Conservation (phyloP, 805 yeast genomes). For the Clavispora santaluciae region DNA sequence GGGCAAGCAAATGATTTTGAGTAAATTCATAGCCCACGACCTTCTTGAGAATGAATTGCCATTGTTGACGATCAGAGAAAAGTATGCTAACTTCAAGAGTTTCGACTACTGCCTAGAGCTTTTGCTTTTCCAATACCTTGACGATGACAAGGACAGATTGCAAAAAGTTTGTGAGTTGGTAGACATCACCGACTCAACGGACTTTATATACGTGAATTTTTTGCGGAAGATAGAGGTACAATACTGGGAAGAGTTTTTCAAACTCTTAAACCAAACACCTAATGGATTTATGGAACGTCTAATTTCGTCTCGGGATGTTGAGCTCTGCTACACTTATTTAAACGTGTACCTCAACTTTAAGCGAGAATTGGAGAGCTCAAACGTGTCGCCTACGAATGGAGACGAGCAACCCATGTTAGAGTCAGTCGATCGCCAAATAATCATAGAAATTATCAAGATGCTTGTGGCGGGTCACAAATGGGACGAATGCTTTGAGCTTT, state of each 20-base stretch:
- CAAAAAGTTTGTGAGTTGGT: conserved; percentile 15
- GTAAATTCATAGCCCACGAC: conserved; percentile 45
- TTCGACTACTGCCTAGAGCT: conserved; percentile 48
- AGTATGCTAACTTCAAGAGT: conserved; percentile 37
- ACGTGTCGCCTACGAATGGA: background rate
- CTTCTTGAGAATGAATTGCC: conserved; percentile 19
- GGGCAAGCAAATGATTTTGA: conserved; percentile 40
- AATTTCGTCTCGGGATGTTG: conserved; percentile 38
- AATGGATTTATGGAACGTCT: conserved; percentile 40
- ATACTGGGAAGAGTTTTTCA: conserved; percentile 50
- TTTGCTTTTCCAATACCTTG: conserved; percentile 39
- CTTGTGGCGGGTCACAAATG: conserved; percentile 38
- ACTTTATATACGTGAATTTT: conserved; percentile 45
- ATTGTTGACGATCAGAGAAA: conserved; percentile 24
- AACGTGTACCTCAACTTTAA: conserved; percentile 50
- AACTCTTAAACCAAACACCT: conserved; percentile 38
- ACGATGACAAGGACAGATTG: conserved; percentile 9
- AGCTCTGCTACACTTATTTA: conserved; percentile 47
- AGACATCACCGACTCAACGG: conserved; percentile 13
- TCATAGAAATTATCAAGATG: conserved; percentile 40
- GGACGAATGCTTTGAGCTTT: conserved; percentile 52
- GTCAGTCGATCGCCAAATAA: conserved; percentile 35
- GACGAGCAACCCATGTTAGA: conserved; percentile 6
- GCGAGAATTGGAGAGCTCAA: conserved; percentile 19
- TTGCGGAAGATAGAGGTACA: conserved; percentile 55